Conservation (phyloP, 75 land plant genomes). For the Cupressus sempervirens region DNA sequence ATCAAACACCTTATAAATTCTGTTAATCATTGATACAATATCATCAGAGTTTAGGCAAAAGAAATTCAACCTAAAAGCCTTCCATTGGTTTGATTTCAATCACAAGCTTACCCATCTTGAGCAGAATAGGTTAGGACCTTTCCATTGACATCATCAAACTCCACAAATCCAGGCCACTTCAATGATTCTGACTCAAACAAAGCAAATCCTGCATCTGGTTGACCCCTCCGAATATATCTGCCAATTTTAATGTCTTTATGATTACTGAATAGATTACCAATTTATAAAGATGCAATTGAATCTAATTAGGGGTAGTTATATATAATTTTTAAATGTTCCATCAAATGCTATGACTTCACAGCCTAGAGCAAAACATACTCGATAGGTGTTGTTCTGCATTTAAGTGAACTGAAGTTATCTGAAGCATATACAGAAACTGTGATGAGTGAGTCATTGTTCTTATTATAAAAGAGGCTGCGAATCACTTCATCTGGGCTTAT, state of each 20-base stretch:
- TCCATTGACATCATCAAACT: conserved; percentile 99
- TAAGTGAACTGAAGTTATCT: conserved; percentile 93
- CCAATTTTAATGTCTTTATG: not conserved
- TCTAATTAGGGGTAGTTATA: not conserved
- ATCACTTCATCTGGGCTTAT: conserved; percentile 97
- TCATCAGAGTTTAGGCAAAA: not conserved
- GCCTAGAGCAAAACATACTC: conserved; percentile 49
- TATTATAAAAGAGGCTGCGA: conserved; percentile 91
- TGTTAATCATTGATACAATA: conserved; percentile 10
- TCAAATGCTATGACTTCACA: not conserved
- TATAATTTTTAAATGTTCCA: not conserved
- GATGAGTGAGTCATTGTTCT: conserved; percentile 98
- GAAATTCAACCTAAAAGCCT: not conserved
- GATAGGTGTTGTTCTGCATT: conserved; percentile 90
- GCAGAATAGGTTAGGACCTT: conserved; percentile 97
- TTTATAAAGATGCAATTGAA: not conserved
- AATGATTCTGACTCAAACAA: conserved; percentile 92
- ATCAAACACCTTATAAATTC: conserved; percentile 51
- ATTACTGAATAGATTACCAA: not conserved
- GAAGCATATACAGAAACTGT: conserved; percentile 99
- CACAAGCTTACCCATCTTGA: conserved; percentile 71
- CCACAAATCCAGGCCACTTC: conserved; percentile 99
- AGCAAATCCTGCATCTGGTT: conserved; percentile 92
- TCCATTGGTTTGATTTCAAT: not conserved
- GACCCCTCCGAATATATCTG: conserved; percentile 83